Percentiles rank a stretch among this genome's conserved stretches.
phyloP scores from a whole-genome alignment of 2,329 filamentous ascomycete species.

The Dendryphion nanum region DNA sequence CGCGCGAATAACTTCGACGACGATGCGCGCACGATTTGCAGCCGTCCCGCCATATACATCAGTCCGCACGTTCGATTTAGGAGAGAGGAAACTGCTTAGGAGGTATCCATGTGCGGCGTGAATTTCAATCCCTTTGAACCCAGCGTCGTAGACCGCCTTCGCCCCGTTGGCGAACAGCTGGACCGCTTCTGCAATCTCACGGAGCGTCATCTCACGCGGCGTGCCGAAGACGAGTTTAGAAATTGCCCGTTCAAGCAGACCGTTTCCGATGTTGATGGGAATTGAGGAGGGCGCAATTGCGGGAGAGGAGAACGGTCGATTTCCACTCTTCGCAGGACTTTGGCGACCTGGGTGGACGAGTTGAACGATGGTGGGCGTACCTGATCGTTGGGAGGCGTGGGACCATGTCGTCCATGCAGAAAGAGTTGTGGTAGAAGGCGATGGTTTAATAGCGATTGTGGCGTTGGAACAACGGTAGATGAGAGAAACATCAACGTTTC shows the following conservation, averaged over 20 bases:
- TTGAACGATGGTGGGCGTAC: conserved; percentile 50
- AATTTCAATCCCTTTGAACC: conserved; percentile 45
- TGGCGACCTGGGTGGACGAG: background rate
- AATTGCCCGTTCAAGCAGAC: background rate
- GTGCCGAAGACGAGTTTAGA: conserved; percentile 16
- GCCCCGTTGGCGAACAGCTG: conserved; percentile 34
- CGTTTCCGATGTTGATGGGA: background rate
- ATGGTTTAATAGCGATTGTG: conserved; percentile 7
- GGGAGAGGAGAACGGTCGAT: background rate
- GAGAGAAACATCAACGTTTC: conserved; percentile 55
- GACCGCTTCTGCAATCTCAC: conserved; percentile 34
- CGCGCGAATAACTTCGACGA: conserved; percentile 32
- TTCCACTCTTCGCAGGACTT: no score
- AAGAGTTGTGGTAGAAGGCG: conserved; percentile 39
- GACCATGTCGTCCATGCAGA: conserved; percentile 15
- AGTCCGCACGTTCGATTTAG: conserved; percentile 32
- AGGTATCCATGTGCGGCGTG: conserved; percentile 35
- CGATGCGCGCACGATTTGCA: conserved; percentile 30
- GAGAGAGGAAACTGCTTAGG: conserved; percentile 32
- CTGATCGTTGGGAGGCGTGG: conserved; percentile 55
- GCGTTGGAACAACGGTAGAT: conserved; percentile 49
- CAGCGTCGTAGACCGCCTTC: conserved; percentile 20
- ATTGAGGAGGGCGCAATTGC: background rate
- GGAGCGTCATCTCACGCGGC: conserved; percentile 25
- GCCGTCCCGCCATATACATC: conserved; percentile 38